Evolutionary conservation across 257 asterid genomes (phyloP), one percentile per base, ranked within the genome.

Genomic region (Fraxinus cuspidata): DNA sequence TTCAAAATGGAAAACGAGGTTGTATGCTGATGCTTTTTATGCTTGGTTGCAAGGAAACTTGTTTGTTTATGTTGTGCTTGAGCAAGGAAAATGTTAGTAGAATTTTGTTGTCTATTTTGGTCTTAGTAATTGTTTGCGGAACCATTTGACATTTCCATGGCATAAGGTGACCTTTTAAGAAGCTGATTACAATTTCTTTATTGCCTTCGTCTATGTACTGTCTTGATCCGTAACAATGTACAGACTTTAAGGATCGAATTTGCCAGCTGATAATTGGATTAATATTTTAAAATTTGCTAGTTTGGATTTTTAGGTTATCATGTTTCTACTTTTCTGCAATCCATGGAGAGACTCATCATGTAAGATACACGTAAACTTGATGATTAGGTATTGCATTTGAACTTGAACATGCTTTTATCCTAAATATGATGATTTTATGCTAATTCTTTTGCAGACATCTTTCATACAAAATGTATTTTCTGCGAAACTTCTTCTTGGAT

Each of bases 1-100:
- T 89, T 91, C 85, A 94, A 89, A 86, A 94, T 94, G 99, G 99
- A 94, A 85, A 90, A 97, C 12, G 99, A 94, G 99, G 99, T 94
- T 80, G 71, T 74, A 38, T 44, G 10, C 79, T 34, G 76, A 67
- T 32, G 72, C 53, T 79, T 81, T 80, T 71, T 49, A 38, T 70
- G 58, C 75, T 71, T 73, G 44, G 68, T 51, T 73, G 37, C 67
- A 71, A 70, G 25, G 74, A 72, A 15, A 8, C 21, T 9, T 68
- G 66, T 71, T 19, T 38, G 0, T 31, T 65, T 68, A 51, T 29
- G 8, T 68, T 53, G 35, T 34, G 71, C 42, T 67, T 74, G 27
- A 34, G 73, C 23, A 67, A 49, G 53, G 70, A 40, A 77, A 78
- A 38, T 64, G 42, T 18, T 73, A 3, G 69, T 42, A 74, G 9